Evolutionary conservation across 2,329 filamentous ascomycete species (phyloP), one percentile per base, ranked within the genome.

Genomic region (Fusarium sp.): DNA sequence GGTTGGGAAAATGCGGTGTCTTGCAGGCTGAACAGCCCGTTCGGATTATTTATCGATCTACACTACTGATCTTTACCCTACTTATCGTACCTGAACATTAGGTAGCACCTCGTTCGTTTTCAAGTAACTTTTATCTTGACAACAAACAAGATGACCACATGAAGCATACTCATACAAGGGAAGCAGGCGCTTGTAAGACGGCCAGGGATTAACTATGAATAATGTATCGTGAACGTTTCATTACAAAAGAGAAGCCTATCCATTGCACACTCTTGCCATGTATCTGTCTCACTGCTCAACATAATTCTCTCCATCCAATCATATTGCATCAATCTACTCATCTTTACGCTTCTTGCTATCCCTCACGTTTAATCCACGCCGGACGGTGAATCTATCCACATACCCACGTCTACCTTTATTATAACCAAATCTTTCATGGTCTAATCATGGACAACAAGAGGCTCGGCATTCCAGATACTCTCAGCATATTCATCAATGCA

Each of bases 401-500:
- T 50, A 49, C 8, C 55, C 18, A 49, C 47, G 18, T 66, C 55
- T 60, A 67, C 20, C 59, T 57, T 25, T 59, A 58, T 62, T 56
- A 30, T 49, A 27, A 43, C 41, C 37, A 60, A 23, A 16, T 45
- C 21, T 34, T 30, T 55, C 50, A 40, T 54, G 23, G 43, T 69
- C 63, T 76, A 80, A 28, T 81, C 77, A 45, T 83, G 81, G 30
- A 83, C 83, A 34, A 81, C 81, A 57, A 96, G 80, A 28, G 95
- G 94, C 84, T 98, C 95, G 41, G 97, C 85, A 77, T 98, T 98
- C 96, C 96, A 99, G 79, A 99, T 98, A 69, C 87, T 90, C 80
- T 99, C 95, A 1, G 96, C 96, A 82, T 99, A 99, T 85, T 98
- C 94, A 76, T 95, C 93, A 80, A 98, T 98, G 82, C 95, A 97